Percentiles rank a stretch among this genome's conserved stretches.
These are phyloP conservation scores for Sordariomycetes sp. DNA, from an alignment of 2,329 filamentous ascomycete genomes.

Conservation along the genomic window DNA sequence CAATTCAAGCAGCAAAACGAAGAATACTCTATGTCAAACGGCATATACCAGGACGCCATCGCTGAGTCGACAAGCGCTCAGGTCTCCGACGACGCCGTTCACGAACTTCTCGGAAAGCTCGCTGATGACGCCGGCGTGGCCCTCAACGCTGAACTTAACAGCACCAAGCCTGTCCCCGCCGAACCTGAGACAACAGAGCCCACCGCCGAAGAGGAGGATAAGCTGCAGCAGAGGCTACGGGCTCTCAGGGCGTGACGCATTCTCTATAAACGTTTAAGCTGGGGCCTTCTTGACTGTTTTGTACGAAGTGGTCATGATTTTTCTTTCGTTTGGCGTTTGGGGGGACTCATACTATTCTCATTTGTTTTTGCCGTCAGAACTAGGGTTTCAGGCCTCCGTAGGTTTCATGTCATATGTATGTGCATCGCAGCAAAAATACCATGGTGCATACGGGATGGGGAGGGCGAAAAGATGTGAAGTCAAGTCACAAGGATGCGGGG, in stretches of 20 bases:
- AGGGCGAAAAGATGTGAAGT: too few relatives aligned
- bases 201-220: slow-evolving; percentile 68
- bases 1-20: slow-evolving; percentile 50
- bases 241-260: slow-evolving; percentile 34
- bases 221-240: slow-evolving; percentile 47
- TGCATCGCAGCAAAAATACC: too few relatives aligned
- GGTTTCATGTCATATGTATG: too few relatives aligned
- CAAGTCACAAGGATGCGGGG: too few relatives aligned
- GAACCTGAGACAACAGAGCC: slow-evolving; percentile 50
- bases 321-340: background rate
- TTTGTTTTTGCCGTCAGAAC: background rate
- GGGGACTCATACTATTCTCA: too few relatives aligned
- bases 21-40: slow-evolving; percentile 50
- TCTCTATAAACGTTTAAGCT: background rate
- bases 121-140: slow-evolving; percentile 83
- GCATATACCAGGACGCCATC: slow-evolving; percentile 80
- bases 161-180: slow-evolving; percentile 38
- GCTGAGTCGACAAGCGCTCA: slow-evolving; percentile 60
- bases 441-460: too few relatives aligned
- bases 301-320: background rate
- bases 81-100: slow-evolving; percentile 72
- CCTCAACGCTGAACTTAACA: slow-evolving; percentile 59
- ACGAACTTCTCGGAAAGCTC: slow-evolving; percentile 71
- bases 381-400: background rate
- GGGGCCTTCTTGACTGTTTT: background rate